Evolutionary conservation across 73 alveolate genomes (phyloP).

Genomic region (Paramecium biaurelia): DNA sequence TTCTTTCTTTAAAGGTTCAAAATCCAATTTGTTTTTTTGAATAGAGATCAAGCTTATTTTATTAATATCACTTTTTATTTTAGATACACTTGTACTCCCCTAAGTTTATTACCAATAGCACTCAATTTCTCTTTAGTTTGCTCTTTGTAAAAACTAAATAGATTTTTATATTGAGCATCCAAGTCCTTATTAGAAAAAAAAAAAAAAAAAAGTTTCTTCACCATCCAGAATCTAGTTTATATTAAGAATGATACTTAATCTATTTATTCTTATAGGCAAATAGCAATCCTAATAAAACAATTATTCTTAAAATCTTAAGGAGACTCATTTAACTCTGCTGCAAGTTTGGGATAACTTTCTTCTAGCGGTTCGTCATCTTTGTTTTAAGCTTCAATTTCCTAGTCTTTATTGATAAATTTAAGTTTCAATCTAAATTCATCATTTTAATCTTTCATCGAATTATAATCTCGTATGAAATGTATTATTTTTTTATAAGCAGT

Average conservation of each 20-base stretch:
- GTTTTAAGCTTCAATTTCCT: background rate
- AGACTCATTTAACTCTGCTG: background rate
- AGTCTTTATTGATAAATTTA: background rate
- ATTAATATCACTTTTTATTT: background rate
- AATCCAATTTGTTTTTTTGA: background rate
- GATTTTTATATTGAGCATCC: background rate
- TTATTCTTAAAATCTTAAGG: background rate
- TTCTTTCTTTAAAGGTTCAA: background rate
- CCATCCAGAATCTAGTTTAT: background rate
- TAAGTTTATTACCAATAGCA: background rate
- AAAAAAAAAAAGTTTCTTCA: background rate
- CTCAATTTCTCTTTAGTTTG: background rate
- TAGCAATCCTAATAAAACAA: background rate
- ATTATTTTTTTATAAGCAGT: background rate
- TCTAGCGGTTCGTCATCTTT: background rate
- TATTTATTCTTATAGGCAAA: background rate
- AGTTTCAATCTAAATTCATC: background rate
- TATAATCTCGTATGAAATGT: background rate
- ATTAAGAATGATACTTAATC: background rate
- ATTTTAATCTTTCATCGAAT: background rate
- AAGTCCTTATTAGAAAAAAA: background rate
- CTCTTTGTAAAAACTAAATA: background rate
- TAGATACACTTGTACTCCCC: background rate
- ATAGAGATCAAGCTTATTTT: background rate
- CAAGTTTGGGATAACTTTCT: background rate